Evolutionary conservation across 177 flowering plant genomes (phyloP).

Genomic region (Vitis hybrid): DNA sequence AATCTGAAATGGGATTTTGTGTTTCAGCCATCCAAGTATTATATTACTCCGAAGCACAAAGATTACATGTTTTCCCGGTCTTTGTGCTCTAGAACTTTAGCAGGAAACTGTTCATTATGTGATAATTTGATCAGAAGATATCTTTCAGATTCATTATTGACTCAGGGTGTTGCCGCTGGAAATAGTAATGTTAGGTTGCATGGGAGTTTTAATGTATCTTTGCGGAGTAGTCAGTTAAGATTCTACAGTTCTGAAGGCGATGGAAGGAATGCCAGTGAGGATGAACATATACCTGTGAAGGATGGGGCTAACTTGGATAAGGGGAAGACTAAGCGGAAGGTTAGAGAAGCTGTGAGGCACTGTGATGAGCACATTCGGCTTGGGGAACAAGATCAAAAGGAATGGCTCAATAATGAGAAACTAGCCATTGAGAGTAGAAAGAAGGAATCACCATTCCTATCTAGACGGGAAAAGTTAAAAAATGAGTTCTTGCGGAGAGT

Average conservation of each 20-base stretch:
- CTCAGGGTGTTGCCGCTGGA: conserved; percentile 13
- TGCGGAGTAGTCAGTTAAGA: conserved; percentile 31
- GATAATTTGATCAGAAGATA: conserved; percentile 29
- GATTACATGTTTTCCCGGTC: conserved; percentile 21
- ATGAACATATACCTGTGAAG: conserved; percentile 52
- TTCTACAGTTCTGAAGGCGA: conserved; percentile 84
- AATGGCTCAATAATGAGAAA: conserved; percentile 84
- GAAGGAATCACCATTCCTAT: conserved; percentile 80
- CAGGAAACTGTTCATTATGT: conserved; percentile 4
- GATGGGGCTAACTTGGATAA: conserved; percentile 49
- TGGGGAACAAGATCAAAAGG: conserved; percentile 91
- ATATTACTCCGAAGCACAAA: conserved; percentile 19
- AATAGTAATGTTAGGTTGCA: conserved; percentile 9
- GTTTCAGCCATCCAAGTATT: conserved; percentile 33
- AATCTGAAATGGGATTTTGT: conserved; percentile 40
- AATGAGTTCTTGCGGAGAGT: conserved; percentile 77
- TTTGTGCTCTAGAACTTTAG: conserved; percentile 5
- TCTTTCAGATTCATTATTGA: conserved; percentile 16
- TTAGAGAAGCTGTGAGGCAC: conserved; percentile 22
- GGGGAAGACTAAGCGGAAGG: conserved; percentile 34
- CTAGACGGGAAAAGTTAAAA: conserved; percentile 68
- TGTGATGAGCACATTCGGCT: conserved; percentile 75
- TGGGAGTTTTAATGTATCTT: conserved; percentile 18
- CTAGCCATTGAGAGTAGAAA: conserved; percentile 68
- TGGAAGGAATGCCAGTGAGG: conserved; percentile 75